Conservation (phyloP, 2,329 filamentous ascomycete genomes). For the Pseudogymnoascus pannorum region DNA sequence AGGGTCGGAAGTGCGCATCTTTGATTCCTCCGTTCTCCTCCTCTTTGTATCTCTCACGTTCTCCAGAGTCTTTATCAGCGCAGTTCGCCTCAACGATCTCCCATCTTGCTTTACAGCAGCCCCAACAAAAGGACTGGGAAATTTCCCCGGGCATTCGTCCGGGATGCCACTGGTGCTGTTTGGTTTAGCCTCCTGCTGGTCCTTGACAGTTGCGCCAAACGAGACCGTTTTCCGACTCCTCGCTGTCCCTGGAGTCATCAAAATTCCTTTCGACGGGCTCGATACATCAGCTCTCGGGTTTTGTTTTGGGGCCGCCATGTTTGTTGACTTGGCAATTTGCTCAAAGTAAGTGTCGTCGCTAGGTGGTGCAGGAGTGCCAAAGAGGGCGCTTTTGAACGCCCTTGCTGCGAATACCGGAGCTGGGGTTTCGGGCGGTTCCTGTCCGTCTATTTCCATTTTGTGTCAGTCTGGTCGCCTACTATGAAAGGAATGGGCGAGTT, state of each 20-base stretch:
- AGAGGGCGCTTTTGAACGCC: slow-evolving; percentile 56
- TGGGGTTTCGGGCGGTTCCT: slow-evolving; percentile 55
- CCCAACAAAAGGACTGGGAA: slow-evolving; percentile 24
- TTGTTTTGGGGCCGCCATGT: slow-evolving; percentile 19
- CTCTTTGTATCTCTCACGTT: slow-evolving; percentile 31
- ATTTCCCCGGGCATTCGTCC: slow-evolving; percentile 27
- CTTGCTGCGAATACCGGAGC: slow-evolving; percentile 60
- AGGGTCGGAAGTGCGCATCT: neutral
- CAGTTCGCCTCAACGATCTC: slow-evolving; percentile 25
- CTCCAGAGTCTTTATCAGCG: slow-evolving; percentile 41
- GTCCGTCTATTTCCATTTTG: neutral
- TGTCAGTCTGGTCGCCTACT: neutral
- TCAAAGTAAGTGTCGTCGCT: slow-evolving; percentile 28
- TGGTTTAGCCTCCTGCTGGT: slow-evolving; percentile 22
- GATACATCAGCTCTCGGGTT: neutral
- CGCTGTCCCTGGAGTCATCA: slow-evolving; percentile 57
- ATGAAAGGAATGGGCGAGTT: neutral
- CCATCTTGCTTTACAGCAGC: neutral
- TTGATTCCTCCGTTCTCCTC: neutral
- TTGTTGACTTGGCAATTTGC: slow-evolving; percentile 27
- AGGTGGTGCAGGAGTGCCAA: slow-evolving; percentile 47
- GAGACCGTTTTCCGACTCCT: slow-evolving; percentile 58
- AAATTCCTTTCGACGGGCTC: slow-evolving; percentile 38
- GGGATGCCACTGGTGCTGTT: slow-evolving; percentile 22
- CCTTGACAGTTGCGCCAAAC: slow-evolving; percentile 44